These are phyloP conservation scores for Cynara cardunculus DNA, from an alignment of 129 eudicot species.

Conservation along the genomic window DNA sequence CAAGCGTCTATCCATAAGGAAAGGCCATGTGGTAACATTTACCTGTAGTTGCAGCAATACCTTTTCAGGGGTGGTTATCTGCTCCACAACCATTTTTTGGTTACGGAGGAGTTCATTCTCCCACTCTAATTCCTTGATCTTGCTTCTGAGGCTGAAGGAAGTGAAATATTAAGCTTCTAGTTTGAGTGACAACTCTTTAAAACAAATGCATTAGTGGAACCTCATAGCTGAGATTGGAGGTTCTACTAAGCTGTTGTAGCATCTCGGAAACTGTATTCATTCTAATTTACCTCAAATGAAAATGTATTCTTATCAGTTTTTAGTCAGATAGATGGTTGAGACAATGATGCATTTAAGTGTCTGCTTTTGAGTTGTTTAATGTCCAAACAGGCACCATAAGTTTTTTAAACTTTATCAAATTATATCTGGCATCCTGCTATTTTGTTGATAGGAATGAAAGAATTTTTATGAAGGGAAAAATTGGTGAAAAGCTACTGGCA, in stretches of 20 bases:
- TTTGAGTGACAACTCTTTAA: neutral
- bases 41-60: conserved; percentile 40
- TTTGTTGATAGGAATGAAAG: too few relatives aligned
- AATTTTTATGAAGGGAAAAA: too few relatives aligned
- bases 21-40: conserved; percentile 4
- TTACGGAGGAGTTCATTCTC: conserved; percentile 66
- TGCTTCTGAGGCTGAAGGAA: conserved; percentile 54
- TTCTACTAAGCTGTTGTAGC: neutral
- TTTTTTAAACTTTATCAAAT: neutral
- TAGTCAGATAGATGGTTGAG: neutral
- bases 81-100: conserved; percentile 55
- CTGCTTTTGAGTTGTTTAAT: neutral
- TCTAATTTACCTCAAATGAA: neutral
- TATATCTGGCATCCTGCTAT: too few relatives aligned
- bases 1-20: neutral
- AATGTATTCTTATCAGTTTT: neutral
- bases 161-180: neutral
- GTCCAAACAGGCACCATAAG: neutral
- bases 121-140: conserved; percentile 60
- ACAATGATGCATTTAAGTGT: neutral
- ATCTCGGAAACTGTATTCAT: neutral
- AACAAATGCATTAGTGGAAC: neutral
- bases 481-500: too few relatives aligned
- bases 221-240: neutral
- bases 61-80: conserved; percentile 36